Percentiles rank a stretch among this genome's conserved stretches.
Evolutionary conservation across 2,329 filamentous ascomycete genomes (phyloP).

Genomic region (Botryotinia globosa): DNA sequence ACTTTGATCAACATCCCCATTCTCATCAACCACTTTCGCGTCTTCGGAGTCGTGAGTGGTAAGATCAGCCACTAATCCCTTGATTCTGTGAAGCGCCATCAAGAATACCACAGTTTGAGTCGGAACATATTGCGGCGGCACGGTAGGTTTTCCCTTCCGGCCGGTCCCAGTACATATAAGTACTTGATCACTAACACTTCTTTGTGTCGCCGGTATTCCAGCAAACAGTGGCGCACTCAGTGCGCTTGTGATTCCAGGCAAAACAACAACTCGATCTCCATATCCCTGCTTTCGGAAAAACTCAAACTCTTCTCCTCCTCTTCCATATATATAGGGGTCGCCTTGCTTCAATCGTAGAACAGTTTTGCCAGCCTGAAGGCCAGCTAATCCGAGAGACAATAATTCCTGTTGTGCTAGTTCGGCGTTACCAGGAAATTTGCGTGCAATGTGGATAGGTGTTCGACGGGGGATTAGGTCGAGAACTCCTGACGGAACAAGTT

Average conservation of each 20-base stretch:
- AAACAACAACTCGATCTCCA: conserved; percentile 60
- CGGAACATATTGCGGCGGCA: conserved; percentile 74
- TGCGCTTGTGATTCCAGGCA: conserved; percentile 89
- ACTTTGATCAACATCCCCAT: conserved; percentile 35
- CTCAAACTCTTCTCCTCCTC: conserved; percentile 86
- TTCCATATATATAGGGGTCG: conserved; percentile 93
- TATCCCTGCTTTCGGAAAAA: conserved; percentile 76
- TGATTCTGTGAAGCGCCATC: conserved; percentile 88
- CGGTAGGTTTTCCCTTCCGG: conserved; percentile 77
- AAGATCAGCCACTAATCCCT: conserved; percentile 69
- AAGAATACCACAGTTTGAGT: conserved; percentile 86
- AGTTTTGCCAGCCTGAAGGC: conserved; percentile 65
- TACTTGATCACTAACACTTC: conserved; percentile 87
- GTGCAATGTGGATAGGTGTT: conserved; percentile 85
- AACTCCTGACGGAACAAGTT: conserved; percentile 80
- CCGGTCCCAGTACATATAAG: conserved; percentile 96
- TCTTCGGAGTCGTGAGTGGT: conserved; percentile 45
- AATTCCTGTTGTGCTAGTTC: conserved; percentile 91
- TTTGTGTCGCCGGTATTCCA: conserved; percentile 81
- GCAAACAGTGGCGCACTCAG: conserved; percentile 86
- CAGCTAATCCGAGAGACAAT: conserved; percentile 71
- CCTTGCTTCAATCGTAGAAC: conserved; percentile 94
- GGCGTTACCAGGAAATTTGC: conserved; percentile 97
- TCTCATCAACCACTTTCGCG: conserved; percentile 35
- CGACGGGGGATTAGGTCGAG: conserved; percentile 87